Conservation (phyloP, 1,284 basidiomycete genomes). For the Trametes polyzona region DNA sequence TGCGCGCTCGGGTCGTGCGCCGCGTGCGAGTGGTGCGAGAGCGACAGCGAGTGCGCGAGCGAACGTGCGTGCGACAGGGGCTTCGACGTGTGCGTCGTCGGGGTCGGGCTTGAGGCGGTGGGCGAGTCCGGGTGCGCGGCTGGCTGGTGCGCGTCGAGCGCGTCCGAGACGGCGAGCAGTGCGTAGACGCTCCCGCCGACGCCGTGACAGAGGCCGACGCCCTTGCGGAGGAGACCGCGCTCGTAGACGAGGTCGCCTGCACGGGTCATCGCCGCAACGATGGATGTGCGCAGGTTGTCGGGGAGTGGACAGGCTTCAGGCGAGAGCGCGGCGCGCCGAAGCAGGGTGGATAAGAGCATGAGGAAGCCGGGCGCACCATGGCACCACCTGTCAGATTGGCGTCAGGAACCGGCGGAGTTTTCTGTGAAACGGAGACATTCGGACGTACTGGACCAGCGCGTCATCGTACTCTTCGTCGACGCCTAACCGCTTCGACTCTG, state of each 20-base stretch:
- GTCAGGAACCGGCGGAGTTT: no score
- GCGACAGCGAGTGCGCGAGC: no score
- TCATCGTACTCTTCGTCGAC: constrained; percentile 27
- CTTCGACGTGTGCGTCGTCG: no score
- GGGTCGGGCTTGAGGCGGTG: no score
- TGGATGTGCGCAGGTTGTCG: constrained; percentile 25
- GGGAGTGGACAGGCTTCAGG: constrained; percentile 23
- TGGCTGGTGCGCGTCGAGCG: constrained; percentile 20
- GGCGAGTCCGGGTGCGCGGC: background rate
- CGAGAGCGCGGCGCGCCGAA: constrained; percentile 29
- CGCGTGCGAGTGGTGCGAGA: no score
- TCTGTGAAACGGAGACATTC: no score
- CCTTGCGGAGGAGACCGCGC: constrained; percentile 55
- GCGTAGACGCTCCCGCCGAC: constrained; percentile 55
- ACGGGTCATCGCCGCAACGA: constrained; percentile 39
- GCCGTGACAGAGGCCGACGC: constrained; percentile 61
- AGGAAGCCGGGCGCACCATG: constrained; percentile 58
- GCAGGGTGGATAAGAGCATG: constrained; percentile 48
- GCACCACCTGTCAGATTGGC: constrained; percentile 48
- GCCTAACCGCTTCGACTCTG: constrained; percentile 13
- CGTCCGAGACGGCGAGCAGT: constrained; percentile 49
- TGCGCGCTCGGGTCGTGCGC: no score
- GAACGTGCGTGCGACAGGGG: no score
- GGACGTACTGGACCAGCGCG: constrained; percentile 52
- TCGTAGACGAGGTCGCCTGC: constrained; percentile 50